Evolutionary conservation across 2,329 filamentous ascomycete genomes (phyloP), one percentile per base, ranked within the genome.

Genomic region (Beauveria varroae): DNA sequence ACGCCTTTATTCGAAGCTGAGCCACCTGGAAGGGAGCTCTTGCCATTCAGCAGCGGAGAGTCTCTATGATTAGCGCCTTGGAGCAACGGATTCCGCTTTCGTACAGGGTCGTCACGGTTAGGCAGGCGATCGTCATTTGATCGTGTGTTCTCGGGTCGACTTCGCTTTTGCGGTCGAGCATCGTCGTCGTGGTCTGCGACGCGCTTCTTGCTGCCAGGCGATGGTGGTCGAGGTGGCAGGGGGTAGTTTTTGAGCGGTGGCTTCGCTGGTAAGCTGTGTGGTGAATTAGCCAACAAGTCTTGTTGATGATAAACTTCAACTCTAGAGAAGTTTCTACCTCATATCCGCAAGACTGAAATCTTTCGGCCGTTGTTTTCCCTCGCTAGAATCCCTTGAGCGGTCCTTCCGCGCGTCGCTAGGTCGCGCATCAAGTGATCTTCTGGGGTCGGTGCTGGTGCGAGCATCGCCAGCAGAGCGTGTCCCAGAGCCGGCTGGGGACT

Each of bases 191-290:
- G 55, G 18, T 83, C 80, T 16, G 73, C 69, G 12, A 68, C 63
- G 46, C 80, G 79, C 70, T 82, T 83, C 65, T 76, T 79, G 63
- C 69, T 76, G 55, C 79, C 77, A 8, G 75, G 78, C 44, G 74
- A 79, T n/a, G 69, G 64, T 66, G 74, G 69, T 67, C 75, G 63
- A 57, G 75, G 67, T 51, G 75, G 72, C 47, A 73, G 63, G 34
- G 69, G 69, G 51, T 64, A 60, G n/a, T 60, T 69, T 60, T 67
- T 68, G 1, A 67, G 58, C 5, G 73, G 70, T 14, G 75, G 73
- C 65, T 75, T 77, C 18, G 72, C 72, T 22, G 73, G 73, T 4
- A 75, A 65, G 63, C 74, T 75, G 57, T 44, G 55, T 56, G 18
- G 18, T n/a, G 12, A 64, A 57, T 52, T n/a, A 59, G 49, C 28